Evolutionary conservation across 805 yeast genomes (phyloP).

Genomic region (Torulaspora maleeae): DNA sequence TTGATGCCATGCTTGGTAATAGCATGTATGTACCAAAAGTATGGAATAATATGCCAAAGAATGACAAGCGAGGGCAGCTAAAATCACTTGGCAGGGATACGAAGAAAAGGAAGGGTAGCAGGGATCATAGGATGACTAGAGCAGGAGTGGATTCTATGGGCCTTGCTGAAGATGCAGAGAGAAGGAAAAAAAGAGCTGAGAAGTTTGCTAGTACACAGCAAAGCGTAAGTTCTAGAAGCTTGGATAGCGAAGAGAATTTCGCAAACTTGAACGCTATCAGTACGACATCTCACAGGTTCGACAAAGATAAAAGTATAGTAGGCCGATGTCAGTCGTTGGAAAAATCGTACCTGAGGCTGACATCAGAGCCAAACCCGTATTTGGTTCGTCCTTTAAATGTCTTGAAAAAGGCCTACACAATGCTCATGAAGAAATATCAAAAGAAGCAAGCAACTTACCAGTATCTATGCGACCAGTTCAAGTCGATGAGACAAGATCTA

Average conservation of each 20-base stretch:
- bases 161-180: conserved; percentile 22
- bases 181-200: conserved; percentile 36
- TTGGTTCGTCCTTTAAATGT: conserved; percentile 70
- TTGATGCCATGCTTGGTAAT: no score
- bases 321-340: conserved; percentile 68
- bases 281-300: conserved; percentile 31
- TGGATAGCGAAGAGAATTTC: conserved; percentile 23
- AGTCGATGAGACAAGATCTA: conserved; percentile 87
- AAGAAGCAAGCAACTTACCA: conserved; percentile 54
- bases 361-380: conserved; percentile 87
- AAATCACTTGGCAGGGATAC: conserved; percentile 4
- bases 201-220: conserved; percentile 27
- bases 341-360: conserved; percentile 74
- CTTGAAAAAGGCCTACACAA: conserved; percentile 52
- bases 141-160: conserved; percentile 5
- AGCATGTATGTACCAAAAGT: no score
- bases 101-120: conserved; percentile 6
- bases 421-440: conserved; percentile 50
- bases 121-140: conserved; percentile 10
- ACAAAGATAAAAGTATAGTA: conserved; percentile 40
- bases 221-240: conserved; percentile 5
- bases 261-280: conserved; percentile 31
- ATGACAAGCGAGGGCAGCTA: neutral
- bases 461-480: conserved; percentile 83
- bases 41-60: no score